Evolutionary conservation across 2,329 filamentous ascomycete species (phyloP).

Genomic region (Incumbomyces delicatus): DNA sequence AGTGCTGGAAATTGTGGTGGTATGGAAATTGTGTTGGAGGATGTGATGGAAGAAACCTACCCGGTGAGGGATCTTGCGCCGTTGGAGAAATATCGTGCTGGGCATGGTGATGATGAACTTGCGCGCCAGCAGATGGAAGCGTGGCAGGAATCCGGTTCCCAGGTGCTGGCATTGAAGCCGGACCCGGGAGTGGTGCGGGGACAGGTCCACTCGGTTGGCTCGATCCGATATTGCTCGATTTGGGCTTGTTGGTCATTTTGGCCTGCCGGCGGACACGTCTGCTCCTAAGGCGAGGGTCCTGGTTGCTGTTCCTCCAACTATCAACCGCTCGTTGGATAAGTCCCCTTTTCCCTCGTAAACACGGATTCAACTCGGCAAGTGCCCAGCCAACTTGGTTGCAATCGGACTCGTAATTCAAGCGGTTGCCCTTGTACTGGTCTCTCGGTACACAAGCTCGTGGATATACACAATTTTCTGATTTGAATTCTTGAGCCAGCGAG

Average conservation of each 20-base stretch:
- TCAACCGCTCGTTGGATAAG: slow-evolving; percentile 95
- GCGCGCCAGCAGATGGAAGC: slow-evolving; percentile 59
- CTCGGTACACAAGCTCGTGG: slow-evolving; percentile 89
- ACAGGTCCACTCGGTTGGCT: slow-evolving; percentile 60
- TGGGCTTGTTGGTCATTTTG: slow-evolving; percentile 84
- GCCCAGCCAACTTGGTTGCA: slow-evolving; percentile 99
- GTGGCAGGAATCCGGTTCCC: slow-evolving; percentile 34
- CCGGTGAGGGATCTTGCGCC: slow-evolving; percentile 45
- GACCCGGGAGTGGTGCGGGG: slow-evolving; percentile 52
- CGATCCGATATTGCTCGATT: slow-evolving; percentile 45
- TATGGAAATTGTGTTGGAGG: background rate
- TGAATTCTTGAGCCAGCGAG: slow-evolving; percentile 76
- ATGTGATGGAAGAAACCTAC: slow-evolving; percentile 7
- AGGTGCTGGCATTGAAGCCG: slow-evolving; percentile 48
- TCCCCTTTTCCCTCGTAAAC: slow-evolving; percentile 83
- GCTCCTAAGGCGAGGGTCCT: slow-evolving; percentile 83
- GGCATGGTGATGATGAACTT: slow-evolving; percentile 66
- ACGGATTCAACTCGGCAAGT: slow-evolving; percentile 82
- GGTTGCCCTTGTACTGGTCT: slow-evolving; percentile 92
- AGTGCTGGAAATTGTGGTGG: slow-evolving; percentile 4
- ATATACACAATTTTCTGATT: slow-evolving; percentile 96
- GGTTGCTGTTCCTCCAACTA: slow-evolving; percentile 98
- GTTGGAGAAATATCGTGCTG: slow-evolving; percentile 55
- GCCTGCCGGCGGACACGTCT: slow-evolving; percentile 88
- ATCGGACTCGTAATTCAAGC: slow-evolving; percentile 92